Evolutionary conservation across 2,329 filamentous ascomycete species (phyloP), one percentile per base, ranked within the genome.

Genomic region (Botrytis deweyae): DNA sequence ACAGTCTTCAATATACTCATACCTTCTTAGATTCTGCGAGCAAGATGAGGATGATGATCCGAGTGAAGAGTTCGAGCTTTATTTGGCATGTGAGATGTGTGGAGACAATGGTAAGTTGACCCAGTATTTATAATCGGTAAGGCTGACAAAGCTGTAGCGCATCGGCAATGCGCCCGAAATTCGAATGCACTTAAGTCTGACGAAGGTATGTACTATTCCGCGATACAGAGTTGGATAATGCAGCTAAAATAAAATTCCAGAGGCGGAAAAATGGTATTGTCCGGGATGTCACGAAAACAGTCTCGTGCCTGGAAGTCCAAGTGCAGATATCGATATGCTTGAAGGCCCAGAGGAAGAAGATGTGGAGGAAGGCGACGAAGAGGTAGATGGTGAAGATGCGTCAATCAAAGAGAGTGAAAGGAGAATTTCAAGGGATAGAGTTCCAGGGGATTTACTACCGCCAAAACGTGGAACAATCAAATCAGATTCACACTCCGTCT

Each of bases 111-210:
- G 94, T 97, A 86, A 83, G 93, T 89, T 78, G 59, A 75, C 59
- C 55, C 76, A 72, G 75, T 74, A 73, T 61, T 72, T 46, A 75
- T 76, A 72, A 67, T 72, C 61, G 59, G 77, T 80, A 75, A 79
- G 77, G 78, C 84, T 87, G 79, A 88, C 81, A 76, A 83, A 80
- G 81, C 81, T 85, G 81, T 85, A 97, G 95, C 94, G 80, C 95
- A 98, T 85, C 91, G 92, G 82, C 92, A 96, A 87, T 98, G 95
- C 84, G 95, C 94, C 74, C 90, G 92, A 80, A 89, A 92, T 81
- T 88, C 89, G 81, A 88, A 88, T 74, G 89, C 89, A 76, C 84
- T 93, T 79, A 85, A 84, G 78, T 83, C 87, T 76, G 87, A 89
- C 75, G 87, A 91, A 82, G 88, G 93, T 94, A 87, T 82, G 70